Percentiles rank a stretch among this genome's conserved stretches.
These are phyloP conservation scores for Zygosaccharomyces siamensis DNA, from an alignment of 805 yeast species.

Conservation along the genomic window DNA sequence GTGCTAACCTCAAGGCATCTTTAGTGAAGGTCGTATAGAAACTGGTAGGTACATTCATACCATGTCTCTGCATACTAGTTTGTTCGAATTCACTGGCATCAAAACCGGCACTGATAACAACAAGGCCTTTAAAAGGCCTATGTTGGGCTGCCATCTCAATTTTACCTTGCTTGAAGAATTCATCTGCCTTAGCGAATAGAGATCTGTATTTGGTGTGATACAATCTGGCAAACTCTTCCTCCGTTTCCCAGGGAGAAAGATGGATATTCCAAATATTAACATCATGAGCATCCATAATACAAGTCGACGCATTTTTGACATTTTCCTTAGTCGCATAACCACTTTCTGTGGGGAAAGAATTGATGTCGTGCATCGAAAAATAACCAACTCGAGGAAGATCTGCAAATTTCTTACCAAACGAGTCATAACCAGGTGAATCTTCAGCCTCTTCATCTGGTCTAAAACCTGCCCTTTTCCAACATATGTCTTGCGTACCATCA, in stretches of 20 bases:
- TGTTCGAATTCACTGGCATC: conserved; percentile 83
- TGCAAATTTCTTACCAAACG: conserved; percentile 41
- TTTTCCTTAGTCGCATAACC: conserved; percentile 71
- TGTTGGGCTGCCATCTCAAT: conserved; percentile 39
- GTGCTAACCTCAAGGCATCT: conserved; percentile 67
- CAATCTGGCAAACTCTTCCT: conserved; percentile 58
- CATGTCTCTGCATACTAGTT: conserved; percentile 80
- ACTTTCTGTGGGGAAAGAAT: conserved; percentile 78
- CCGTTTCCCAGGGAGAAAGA: conserved; percentile 56
- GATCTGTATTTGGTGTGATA: conserved; percentile 59
- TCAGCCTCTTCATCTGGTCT: conserved; percentile 32
- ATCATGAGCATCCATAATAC: conserved; percentile 70
- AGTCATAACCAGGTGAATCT: conserved; percentile 39
- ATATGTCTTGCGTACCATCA: conserved; percentile 82
- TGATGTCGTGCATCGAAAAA: conserved; percentile 78
- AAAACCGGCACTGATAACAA: conserved; percentile 81
- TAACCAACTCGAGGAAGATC: conserved; percentile 65
- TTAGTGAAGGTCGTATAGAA: conserved; percentile 68
- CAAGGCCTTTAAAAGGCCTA: conserved; percentile 49
- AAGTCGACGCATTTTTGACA: conserved; percentile 71
- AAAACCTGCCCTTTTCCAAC: conserved; percentile 64
- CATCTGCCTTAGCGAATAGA: conserved; percentile 60
- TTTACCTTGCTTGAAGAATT: conserved; percentile 51
- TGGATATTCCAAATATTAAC: conserved; percentile 82
- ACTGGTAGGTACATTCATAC: conserved; percentile 74